phyloP scores from a whole-genome alignment of 176 grass and related monocot genomes.

The Aegilops umbellulata region DNA sequence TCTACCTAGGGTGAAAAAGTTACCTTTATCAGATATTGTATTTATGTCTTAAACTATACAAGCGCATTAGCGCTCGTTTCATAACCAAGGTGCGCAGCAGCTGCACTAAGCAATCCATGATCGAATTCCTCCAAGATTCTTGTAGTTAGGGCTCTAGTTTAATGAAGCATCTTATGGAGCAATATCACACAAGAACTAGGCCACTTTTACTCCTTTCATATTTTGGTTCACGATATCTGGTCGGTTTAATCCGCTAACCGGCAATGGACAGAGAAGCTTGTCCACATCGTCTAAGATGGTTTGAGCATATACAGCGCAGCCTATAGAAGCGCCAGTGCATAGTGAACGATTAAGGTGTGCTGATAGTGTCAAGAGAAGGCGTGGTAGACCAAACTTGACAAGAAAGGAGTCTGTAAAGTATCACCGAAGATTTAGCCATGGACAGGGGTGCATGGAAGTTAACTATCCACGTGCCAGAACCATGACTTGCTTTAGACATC shows the following conservation, averaged over 20 bases:
- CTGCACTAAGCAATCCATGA: neutral
- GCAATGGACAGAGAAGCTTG: neutral
- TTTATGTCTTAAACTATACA: conserved; percentile 21
- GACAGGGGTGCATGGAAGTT: too few relatives aligned
- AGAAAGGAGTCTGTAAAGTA: too few relatives aligned
- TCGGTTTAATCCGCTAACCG: neutral
- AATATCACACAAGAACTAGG: neutral
- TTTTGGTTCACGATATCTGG: neutral
- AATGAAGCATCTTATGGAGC: conserved; percentile 29
- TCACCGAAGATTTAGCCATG: too few relatives aligned
- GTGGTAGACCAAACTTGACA: too few relatives aligned
- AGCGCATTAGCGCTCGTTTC: conserved; percentile 17
- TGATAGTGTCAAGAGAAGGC: too few relatives aligned
- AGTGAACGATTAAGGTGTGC: too few relatives aligned
- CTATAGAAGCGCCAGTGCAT: too few relatives aligned
- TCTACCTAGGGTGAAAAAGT: neutral
- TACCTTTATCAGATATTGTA: conserved; percentile 9
- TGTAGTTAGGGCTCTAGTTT: conserved; percentile 26
- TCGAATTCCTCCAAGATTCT: conserved; percentile 28
- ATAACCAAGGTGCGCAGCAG: conserved; percentile 27
- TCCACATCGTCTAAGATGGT: too few relatives aligned
- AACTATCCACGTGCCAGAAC: too few relatives aligned
- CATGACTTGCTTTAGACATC: too few relatives aligned
- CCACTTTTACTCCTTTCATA: neutral
- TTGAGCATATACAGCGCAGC: too few relatives aligned